Percentiles rank a stretch among this genome's conserved stretches.
Evolutionary conservation across 2,329 filamentous ascomycete species (phyloP).

Genomic region (Elsinoe perseae): DNA sequence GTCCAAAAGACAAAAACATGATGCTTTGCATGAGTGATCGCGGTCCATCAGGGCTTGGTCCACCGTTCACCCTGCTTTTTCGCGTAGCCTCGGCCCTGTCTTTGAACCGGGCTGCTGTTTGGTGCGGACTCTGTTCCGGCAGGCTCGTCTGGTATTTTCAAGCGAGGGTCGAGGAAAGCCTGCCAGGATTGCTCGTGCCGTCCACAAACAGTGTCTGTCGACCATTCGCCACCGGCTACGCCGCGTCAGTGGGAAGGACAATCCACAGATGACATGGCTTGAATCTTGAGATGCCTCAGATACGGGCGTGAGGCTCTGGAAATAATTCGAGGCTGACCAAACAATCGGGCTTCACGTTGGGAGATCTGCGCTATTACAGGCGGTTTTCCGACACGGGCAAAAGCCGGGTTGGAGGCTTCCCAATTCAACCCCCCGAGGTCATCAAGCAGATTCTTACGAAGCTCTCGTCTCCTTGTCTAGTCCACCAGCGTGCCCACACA

Average conservation of each 20-base stretch:
- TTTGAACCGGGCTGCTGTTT: not conserved
- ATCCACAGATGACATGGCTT: not conserved
- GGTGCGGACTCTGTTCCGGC: not conserved
- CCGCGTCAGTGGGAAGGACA: not conserved
- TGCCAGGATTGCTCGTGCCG: not conserved
- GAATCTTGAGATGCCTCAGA: not conserved
- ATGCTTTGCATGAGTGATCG: not conserved
- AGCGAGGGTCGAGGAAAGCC: not conserved
- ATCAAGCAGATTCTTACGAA: not conserved
- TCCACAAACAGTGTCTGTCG: not conserved
- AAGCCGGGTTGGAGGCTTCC: not conserved
- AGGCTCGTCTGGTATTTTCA: not conserved
- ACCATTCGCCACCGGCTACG: not conserved
- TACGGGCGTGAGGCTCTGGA: not conserved
- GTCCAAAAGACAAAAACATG: not conserved
- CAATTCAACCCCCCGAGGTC: not conserved
- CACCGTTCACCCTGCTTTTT: conserved; percentile 5
- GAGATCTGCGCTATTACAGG: not conserved
- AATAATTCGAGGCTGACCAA: not conserved
- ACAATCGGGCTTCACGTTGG: not conserved
- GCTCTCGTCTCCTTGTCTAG: not conserved
- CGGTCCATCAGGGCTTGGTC: not conserved
- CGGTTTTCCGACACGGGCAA: not conserved
- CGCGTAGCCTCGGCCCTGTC: not conserved
- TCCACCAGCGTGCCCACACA: not conserved